Base-by-base conservation (phyloP, 2,329 filamentous ascomycete genomes). In the Colletotrichum eremochloae region DNA sequence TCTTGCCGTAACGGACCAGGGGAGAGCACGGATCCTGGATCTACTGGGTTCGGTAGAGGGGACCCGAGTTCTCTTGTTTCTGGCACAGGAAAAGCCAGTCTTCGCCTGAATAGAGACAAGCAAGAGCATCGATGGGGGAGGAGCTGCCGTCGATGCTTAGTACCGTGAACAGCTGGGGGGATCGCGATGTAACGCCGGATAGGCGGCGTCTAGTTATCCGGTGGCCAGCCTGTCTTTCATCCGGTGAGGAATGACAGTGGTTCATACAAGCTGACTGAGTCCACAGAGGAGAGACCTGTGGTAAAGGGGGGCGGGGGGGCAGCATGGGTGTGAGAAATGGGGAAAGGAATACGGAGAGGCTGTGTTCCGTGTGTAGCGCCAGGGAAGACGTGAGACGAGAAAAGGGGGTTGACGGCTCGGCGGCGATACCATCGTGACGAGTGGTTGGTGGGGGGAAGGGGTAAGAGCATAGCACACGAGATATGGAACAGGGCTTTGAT, bases 21-120 rank as follows among this genome's bases (percentile, higher is more conserved):
- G 14, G 73, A 75, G 63, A 61, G 67, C 33, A 50, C 52, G 44
- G 8, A 72, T 83, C 31, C 67, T 74, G 42, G 75, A 78, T 29
- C 75, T 75, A 38, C 74, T 83, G n/a, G 82, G 81, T 1, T 72
- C 75, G 5, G 60, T 38, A 36, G 80, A 82, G 62, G 78, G 76
- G 18, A 56, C 56, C 3, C 76, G 80, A 12, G 68, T 83, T 36
- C 72, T 80, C 20, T 71, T 75, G 0, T 82, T 82, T 68, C 74
- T 82, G 33, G 72, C 71, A 4, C 69, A 74, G 36, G 79, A 77
- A 29, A 40, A 20, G 9, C 18, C 60, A 24, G 56, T 56, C 31
- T 44, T 57, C n/a, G 36, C 24, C 33, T 68, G 50, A 65, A 40
- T 8, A 14, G 33, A 15, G n/a, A 29, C 5, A n/a, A 12, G 44